Evolutionary conservation across 345 rosid species (phyloP), one percentile per base, ranked within the genome.

Genomic region (Mercurialis annua): DNA sequence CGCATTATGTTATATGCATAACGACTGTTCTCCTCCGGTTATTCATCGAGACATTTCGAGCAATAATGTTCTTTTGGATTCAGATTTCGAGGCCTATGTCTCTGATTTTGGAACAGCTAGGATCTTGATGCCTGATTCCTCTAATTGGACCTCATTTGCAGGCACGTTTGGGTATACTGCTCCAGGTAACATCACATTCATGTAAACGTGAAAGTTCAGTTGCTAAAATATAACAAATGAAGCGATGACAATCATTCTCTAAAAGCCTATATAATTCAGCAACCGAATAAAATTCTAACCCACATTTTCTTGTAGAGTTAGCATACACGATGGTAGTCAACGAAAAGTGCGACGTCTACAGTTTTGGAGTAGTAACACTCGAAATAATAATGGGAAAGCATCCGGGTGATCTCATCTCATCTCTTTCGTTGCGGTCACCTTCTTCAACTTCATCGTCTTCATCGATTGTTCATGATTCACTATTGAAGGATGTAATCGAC

Each of bases 331-430:
- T n/a, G 67, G 10, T 18, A 5, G 67, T 64, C 30, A 51, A 64
- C 33, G 31, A 64, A 48, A 64, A 33, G 10, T 64, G 59, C 10
- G 69, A 65, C 26, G 69, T 52, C 15, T 65, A 51, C 55, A 65
- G 69, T 7, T 65, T 51, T 52, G 69, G 69, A 6, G 59, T 65
- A 23, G 44, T 65, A 49, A 24, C 69, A 1, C 59, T 65, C 1
- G 69, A 65, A 65, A 52, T 52, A 24, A 11, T 65, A 24, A 15
- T 52, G 69, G 69, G 59, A 65, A 65, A 59, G 31, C 68, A 65
- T 65, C 68, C 59, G 2, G 48, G 34, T 15, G 68, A 65, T 50
- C 17, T 65, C 40, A 11, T 50, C 17, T 51, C 59, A 2, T 34
- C 69, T 65, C 7, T 51, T 51, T 65, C 59, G 1, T 51, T n/a